Conservation (phyloP, 768 basidiomycete species). For the Saitozyma podzolica region DNA sequence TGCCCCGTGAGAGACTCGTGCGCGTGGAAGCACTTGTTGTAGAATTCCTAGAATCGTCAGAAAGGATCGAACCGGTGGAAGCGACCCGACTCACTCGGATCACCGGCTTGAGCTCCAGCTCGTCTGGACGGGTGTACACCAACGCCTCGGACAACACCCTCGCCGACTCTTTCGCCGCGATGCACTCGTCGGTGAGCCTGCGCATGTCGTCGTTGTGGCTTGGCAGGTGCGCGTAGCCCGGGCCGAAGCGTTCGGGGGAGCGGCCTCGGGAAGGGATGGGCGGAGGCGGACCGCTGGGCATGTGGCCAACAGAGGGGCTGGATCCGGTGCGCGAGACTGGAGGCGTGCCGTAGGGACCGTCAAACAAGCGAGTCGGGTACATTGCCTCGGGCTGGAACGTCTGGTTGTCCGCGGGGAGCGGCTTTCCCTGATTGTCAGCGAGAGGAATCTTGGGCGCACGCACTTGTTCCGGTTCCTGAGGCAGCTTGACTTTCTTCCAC, state of each 20-base stretch:
- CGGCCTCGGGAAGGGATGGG: conserved; percentile 17
- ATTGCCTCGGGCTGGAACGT: conserved; percentile 60
- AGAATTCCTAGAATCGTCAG: conserved; percentile 67
- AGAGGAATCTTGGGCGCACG: conserved; percentile 24
- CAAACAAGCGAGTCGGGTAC: conserved; percentile 57
- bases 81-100: conserved; percentile 62
- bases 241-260: conserved; percentile 30
- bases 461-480: conserved; percentile 78
- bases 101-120: conserved; percentile 63
- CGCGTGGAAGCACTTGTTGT: conserved; percentile 71
- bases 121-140: conserved; percentile 68
- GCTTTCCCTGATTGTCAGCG: conserved; percentile 37
- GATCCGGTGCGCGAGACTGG: not conserved
- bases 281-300: not conserved
- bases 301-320: not conserved
- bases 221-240: conserved; percentile 60
- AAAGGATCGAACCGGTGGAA: not conserved
- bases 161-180: conserved; percentile 79
- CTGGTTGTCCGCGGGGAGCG: conserved; percentile 40
- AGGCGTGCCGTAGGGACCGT: conserved; percentile 10
- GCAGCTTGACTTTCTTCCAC: conserved; percentile 78
- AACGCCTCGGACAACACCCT: conserved; percentile 70
- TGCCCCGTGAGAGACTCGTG: conserved; percentile 83
- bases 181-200: conserved; percentile 79
- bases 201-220: conserved; percentile 76